Base-by-base conservation (phyloP, 768 basidiomycete species). In the Lactarius pseudohatsudake region DNA sequence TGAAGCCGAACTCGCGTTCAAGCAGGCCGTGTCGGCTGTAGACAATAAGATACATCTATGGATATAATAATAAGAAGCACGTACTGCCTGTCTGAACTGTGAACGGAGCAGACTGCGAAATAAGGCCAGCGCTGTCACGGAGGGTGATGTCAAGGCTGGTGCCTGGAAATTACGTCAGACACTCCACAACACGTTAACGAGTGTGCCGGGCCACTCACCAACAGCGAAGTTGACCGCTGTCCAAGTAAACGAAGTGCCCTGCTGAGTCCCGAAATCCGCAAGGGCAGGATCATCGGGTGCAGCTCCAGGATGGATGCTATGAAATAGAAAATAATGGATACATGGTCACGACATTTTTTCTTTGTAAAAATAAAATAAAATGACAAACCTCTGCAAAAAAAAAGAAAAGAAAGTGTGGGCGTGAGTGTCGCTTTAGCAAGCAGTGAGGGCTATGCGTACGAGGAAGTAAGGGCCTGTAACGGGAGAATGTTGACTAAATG, bases 391-490 rank as follows among this genome's bases (percentile, higher is more conserved):
- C 75, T 61, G 68, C 47, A 61, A 16, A 55, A 32, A 32, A 55
- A 32, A 59, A 54, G 2, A 15, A 3, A 26, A 0, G 5, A 4
- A 38, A 28, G 18, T 45, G 15, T 1, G 9, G 28, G 13, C 22
- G 40, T 26, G 28, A 59, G 26, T 64, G 18, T 32, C 38, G 13
- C 11, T 13, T 22, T 22, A 20, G 1, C 28, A 38, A 61, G 22
- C 10, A 30, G 30, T 9, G 32, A 41, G 43, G 16, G 28, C 22
- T 3, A 57, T 54, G 81, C 87, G 61, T 75, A 91, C 90, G 81
- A 90, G 70, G 72, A 78, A 84, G 81, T 81, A 91, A 40, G 89
- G 87, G 41, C 76, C 88, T 91, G 63, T 9, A 54, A 20, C 28
- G 30, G 36, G 36, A 45, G 28, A 4, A 53, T 72, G n/a, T 66